phyloP scores from a whole-genome alignment of 2,329 filamentous ascomycete species.

The Chalara sp. region DNA sequence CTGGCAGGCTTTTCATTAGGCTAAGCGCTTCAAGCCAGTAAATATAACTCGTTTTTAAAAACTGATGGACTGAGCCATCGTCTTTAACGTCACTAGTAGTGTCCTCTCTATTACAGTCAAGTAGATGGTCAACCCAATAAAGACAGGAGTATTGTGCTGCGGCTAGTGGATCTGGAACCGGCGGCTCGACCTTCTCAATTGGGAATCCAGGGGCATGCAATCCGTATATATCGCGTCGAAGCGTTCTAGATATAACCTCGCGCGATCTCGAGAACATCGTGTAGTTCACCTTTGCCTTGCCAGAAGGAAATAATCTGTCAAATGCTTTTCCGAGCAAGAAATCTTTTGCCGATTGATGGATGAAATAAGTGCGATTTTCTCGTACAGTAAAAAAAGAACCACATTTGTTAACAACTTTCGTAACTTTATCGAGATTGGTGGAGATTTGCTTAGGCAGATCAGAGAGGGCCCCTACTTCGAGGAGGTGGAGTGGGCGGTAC shows the following conservation, averaged over 20 bases:
- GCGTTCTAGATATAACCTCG: conserved; percentile 16
- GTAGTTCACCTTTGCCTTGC: conserved; percentile 22
- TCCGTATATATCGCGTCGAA: conserved; percentile 22
- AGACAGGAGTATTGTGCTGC: too few relatives aligned
- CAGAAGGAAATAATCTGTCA: conserved; percentile 25
- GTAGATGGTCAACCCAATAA: too few relatives aligned
- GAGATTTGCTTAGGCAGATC: conserved; percentile 9
- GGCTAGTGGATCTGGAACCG: too few relatives aligned
- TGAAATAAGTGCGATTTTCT: conserved; percentile 15
- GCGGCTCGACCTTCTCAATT: conserved; percentile 17
- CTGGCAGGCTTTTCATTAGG: not conserved
- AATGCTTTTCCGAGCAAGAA: conserved; percentile 20
- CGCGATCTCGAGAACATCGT: conserved; percentile 31
- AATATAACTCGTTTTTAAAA: conserved; percentile 1
- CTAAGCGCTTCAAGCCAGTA: too few relatives aligned
- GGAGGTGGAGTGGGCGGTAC: conserved; percentile 17
- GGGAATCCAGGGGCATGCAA: conserved; percentile 18
- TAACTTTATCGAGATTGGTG: conserved; percentile 28
- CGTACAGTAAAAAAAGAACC: conserved; percentile 6
- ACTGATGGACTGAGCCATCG: conserved; percentile 2
- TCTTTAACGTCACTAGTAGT: conserved; percentile 7
- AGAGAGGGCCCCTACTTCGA: conserved; percentile 14
- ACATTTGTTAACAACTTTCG: conserved; percentile 13
- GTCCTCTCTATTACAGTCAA: conserved; percentile 8
- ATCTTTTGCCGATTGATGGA: not conserved